Evolutionary conservation across 192 early-diverging fungal species (phyloP), one percentile per base, ranked within the genome.

Genomic region (Podila epigama): DNA sequence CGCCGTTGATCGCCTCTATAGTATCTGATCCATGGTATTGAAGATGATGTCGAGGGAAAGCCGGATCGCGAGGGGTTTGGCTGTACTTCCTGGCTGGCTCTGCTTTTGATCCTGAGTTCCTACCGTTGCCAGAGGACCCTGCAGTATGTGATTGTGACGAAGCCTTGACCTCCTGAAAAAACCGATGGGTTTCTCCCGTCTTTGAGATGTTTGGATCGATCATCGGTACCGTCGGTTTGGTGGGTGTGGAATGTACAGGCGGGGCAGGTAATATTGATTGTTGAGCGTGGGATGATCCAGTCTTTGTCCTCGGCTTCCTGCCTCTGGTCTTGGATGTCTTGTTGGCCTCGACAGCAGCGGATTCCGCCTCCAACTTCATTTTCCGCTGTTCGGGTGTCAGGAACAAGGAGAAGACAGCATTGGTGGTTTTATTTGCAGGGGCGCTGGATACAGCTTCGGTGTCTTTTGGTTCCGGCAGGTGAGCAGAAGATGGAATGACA

Each of bases 161-260:
- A 1, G 61, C 48, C 33, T 68, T 77, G 55, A 68, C 61, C 12
- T 68, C 73, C 29, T 77, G 73, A 31, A 77, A 77, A 50, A 77
- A 77, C 29, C 44, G 57, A 39, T 77, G 73, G 1, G 73, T 77
- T 40, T 77, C 73, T 13, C 73, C 73, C 9, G 60, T 44, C 37
- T 77, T 77, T 18, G 73, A 77, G 48, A 77, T 63, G 18, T 77
- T 77, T 34, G 73, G 73, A 59, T 77, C 73, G 16, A 77, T n/a
- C 18, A 66, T 60, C 0, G 57, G 20, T 1, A 34, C n/a, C 15
- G 51, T 13, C 1, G 36, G 31, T 35, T 44, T 55, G 1, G 54
- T 8, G 13, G 68, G 13, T 20, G 51, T 27, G 15, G 51, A 25
- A 10, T 31, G 20, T 11, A 55, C 31, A 34, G 18, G 27, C 27